Conservation (phyloP, 2,329 filamentous ascomycete genomes). For the Stemphylium lycopersici region DNA sequence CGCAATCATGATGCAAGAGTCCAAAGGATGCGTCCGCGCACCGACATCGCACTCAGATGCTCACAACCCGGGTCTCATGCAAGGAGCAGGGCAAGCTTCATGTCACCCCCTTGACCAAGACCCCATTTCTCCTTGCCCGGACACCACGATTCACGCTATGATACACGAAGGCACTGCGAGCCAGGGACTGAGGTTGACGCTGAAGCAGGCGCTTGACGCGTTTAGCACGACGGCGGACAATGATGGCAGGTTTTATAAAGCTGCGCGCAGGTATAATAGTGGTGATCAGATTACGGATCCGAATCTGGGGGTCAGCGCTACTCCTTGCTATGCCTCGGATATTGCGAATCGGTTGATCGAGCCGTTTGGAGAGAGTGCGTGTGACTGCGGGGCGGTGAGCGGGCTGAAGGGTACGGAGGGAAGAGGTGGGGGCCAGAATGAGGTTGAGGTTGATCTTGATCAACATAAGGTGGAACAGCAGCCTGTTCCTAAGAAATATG, state of each 20-base stretch:
- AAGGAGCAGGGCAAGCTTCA: slow-evolving; percentile 44
- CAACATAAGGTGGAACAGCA: too few relatives aligned
- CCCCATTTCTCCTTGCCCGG: slow-evolving; percentile 46
- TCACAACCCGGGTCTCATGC: slow-evolving; percentile 57
- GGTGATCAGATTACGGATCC: slow-evolving; percentile 47
- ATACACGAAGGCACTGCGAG: slow-evolving; percentile 53
- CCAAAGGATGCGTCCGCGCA: slow-evolving; percentile 55
- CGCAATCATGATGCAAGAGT: slow-evolving; percentile 55
- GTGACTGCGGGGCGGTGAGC: too few relatives aligned
- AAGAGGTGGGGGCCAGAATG: too few relatives aligned
- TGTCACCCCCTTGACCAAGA: slow-evolving; percentile 42
- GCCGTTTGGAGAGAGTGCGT: too few relatives aligned
- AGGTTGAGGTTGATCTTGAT: too few relatives aligned
- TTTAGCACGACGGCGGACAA: slow-evolving; percentile 26
- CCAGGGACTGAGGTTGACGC: slow-evolving; percentile 51
- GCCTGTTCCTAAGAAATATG: slow-evolving; percentile 2
- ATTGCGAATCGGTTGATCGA: slow-evolving; percentile 56
- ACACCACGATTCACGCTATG: slow-evolving; percentile 48
- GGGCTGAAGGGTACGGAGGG: too few relatives aligned
- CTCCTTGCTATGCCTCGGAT: slow-evolving; percentile 35
- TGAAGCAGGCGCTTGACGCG: slow-evolving; percentile 46
- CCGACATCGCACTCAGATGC: slow-evolving; percentile 51
- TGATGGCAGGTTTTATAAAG: slow-evolving; percentile 54
- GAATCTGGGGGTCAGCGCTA: slow-evolving; percentile 43
- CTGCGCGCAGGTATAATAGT: slow-evolving; percentile 60